A percentile compares a stretch with the other conserved stretches of the same genome.
Evolutionary conservation across 441 rosid species (phyloP).

Genomic region (Populus hybrid): DNA sequence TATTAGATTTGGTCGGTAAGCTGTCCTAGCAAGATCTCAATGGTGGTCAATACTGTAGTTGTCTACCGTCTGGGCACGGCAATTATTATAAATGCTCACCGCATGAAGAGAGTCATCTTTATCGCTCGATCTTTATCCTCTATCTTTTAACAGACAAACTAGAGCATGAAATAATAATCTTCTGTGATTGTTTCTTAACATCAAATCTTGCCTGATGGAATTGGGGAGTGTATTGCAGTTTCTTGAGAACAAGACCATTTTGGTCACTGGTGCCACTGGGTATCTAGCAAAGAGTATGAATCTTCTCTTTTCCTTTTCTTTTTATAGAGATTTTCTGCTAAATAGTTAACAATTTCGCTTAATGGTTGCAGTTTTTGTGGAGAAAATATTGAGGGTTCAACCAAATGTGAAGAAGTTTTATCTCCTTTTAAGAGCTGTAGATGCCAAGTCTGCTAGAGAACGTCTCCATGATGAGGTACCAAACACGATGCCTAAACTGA

Average conservation of each 20-base stretch:
- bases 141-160: not conserved
- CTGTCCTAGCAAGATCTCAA: not conserved
- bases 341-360: not conserved
- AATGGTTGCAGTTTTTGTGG: conserved; percentile 50
- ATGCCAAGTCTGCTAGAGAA: conserved; percentile 34
- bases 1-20: not conserved
- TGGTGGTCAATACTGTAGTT: not conserved
- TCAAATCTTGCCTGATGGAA: conserved; percentile 21
- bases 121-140: not conserved
- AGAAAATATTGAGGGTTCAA: conserved; percentile 60
- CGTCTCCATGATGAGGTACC: conserved; percentile 48
- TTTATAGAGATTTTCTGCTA: not conserved
- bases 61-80: not conserved
- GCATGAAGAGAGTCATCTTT: not conserved
- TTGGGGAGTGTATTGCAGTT: conserved; percentile 35
- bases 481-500: not conserved
- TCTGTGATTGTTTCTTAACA: not conserved
- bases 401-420: conserved; percentile 56
- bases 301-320: not conserved
- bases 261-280: conserved; percentile 60
- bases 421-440: conserved; percentile 55
- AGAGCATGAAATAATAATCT: not conserved
- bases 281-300: conserved; percentile 50
- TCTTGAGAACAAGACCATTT: conserved; percentile 49
- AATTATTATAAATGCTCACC: no score